A percentile compares a stretch with the other conserved stretches of the same genome.
Conservation (phyloP, 768 basidiomycete species). For the Fomitopsis serialis region DNA sequence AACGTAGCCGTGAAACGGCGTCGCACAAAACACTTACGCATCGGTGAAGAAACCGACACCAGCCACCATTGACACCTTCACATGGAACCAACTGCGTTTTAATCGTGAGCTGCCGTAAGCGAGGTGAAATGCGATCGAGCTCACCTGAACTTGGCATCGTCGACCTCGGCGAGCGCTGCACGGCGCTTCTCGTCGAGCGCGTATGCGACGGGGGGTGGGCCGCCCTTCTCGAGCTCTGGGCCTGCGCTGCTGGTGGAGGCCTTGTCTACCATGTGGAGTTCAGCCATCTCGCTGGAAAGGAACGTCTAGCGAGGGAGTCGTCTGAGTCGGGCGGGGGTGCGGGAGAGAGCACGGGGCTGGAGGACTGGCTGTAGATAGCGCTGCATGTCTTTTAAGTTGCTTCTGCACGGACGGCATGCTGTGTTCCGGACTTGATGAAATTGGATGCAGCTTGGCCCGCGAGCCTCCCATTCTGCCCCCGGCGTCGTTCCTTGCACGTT, state of each 20-base stretch:
- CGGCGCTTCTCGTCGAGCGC: conserved; percentile 59
- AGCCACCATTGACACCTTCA: conserved; percentile 50
- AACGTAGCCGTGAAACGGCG: too few relatives aligned
- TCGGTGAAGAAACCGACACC: conserved; percentile 90
- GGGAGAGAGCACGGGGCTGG: not conserved
- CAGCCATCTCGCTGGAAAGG: conserved; percentile 14
- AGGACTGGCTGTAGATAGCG: not conserved
- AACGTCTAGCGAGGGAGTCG: not conserved
- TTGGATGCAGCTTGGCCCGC: not conserved
- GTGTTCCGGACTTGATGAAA: conserved; percentile 3
- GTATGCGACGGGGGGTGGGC: conserved; percentile 19
- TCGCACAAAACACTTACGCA: conserved; percentile 20
- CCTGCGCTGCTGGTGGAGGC: conserved; percentile 12
- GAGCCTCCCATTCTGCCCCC: not conserved
- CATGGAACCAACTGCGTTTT: conserved; percentile 74
- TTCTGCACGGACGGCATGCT: not conserved
- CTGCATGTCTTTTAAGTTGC: not conserved
- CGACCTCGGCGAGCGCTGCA: conserved; percentile 44
- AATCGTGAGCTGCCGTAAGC: not conserved
- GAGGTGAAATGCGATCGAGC: conserved; percentile 22
- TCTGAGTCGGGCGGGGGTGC: not conserved
- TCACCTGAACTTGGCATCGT: conserved; percentile 73
- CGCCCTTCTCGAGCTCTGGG: conserved; percentile 2
- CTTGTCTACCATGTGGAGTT: conserved; percentile 13
- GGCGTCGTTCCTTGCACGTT: conserved; percentile 22